Conservation (phyloP, 176 grass and related monocot species). For the Chrysopogon serrulatus region DNA sequence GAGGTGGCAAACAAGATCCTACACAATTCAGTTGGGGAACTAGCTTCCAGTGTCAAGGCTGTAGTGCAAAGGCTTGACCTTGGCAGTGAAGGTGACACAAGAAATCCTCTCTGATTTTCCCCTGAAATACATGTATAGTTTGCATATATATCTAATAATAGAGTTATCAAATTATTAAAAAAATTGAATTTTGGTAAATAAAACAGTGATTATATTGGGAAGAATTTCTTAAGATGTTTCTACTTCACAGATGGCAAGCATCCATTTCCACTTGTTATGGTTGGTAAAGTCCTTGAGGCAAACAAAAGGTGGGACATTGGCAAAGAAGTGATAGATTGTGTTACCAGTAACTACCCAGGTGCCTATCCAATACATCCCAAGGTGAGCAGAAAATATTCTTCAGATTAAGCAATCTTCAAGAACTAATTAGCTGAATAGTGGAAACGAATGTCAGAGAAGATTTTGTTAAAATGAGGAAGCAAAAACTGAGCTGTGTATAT, state of each 20-base stretch:
- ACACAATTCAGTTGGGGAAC: slow-evolving; percentile 61
- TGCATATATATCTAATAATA: neutral
- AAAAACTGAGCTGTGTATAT: neutral
- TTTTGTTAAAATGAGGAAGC: neutral
- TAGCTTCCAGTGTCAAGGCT: slow-evolving; percentile 65
- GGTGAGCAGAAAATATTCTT: slow-evolving; percentile 36
- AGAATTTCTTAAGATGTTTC: slow-evolving; percentile 21
- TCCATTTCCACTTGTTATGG: slow-evolving; percentile 72
- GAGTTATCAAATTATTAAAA: neutral
- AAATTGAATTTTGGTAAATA: neutral
- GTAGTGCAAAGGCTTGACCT: slow-evolving; percentile 64
- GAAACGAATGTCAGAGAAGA: neutral
- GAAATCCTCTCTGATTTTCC: slow-evolving; percentile 9
- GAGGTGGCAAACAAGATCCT: slow-evolving; percentile 77
- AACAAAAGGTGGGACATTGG: slow-evolving; percentile 81
- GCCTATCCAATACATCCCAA: slow-evolving; percentile 67
- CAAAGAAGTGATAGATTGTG: slow-evolving; percentile 65
- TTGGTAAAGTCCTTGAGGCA: slow-evolving; percentile 73
- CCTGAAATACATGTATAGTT: neutral
- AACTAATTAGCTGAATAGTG: neutral
- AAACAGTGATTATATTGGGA: neutral
- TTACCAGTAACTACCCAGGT: slow-evolving; percentile 55
- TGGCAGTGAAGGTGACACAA: slow-evolving; percentile 47
- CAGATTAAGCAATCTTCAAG: neutral
- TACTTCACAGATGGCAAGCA: slow-evolving; percentile 50